These are phyloP conservation scores for Malbranchea zuffiana DNA, from an alignment of 2,329 filamentous ascomycete genomes.

Conservation along the genomic window DNA sequence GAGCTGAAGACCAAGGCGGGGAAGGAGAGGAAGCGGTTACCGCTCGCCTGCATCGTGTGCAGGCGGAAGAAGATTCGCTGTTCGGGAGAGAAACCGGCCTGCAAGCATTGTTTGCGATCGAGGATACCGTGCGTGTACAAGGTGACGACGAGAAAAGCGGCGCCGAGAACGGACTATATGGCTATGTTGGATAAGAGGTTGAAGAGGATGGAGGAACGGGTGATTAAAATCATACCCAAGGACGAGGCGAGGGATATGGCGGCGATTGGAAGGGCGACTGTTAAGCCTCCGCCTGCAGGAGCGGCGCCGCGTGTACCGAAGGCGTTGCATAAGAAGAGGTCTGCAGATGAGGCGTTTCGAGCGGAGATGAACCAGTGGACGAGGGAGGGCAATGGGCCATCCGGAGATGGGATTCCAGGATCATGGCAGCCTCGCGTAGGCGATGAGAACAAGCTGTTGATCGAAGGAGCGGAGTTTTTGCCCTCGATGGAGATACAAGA, in stretches of 20 bases:
- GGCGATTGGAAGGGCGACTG: conserved; percentile 64
- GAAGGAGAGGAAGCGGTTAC: conserved; percentile 86
- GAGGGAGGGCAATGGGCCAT: conserved; percentile 41
- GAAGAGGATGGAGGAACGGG: conserved; percentile 94
- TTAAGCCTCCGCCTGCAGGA: conserved; percentile 64
- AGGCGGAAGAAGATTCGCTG: conserved; percentile 95
- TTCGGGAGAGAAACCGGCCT: conserved; percentile 93
- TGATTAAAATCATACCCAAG: conserved; percentile 90
- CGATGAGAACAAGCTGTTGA: conserved; percentile 66
- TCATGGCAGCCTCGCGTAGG: conserved; percentile 50
- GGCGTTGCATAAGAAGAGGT: conserved; percentile 59
- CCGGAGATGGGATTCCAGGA: conserved; percentile 40
- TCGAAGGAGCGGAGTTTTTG: conserved; percentile 71
- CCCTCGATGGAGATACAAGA: conserved; percentile 82
- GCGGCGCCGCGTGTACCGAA: conserved; percentile 44
- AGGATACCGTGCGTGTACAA: conserved; percentile 96
- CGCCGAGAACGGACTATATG: conserved; percentile 95
- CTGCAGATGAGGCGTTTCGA: conserved; percentile 77
- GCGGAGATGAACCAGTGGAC: conserved; percentile 74
- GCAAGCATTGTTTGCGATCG: conserved; percentile 88
- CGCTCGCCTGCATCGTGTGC: conserved; percentile 89
- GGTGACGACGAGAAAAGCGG: conserved; percentile 85
- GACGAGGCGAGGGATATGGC: conserved; percentile 60
- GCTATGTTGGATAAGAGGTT: conserved; percentile 93
- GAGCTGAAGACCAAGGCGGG: conserved; percentile 85